Conservation (phyloP, 2,329 filamentous ascomycete species). For the Lasiodiplodia sp. region DNA sequence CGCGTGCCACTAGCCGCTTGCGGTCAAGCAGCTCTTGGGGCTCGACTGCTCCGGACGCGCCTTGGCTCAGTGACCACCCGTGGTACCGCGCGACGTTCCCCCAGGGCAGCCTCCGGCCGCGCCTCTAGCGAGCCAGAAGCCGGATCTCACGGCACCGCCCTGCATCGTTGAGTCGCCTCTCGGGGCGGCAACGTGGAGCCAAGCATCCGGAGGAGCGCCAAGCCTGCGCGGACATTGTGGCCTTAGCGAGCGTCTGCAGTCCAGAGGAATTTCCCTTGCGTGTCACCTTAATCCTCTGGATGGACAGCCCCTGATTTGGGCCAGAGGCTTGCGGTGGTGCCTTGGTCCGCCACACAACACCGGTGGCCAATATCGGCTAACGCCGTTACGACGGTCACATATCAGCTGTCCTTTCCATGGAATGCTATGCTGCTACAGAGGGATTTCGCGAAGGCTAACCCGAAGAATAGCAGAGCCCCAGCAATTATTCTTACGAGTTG, state of each 20-base stretch:
- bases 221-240: constrained; percentile 3
- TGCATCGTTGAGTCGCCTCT: background rate
- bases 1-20: constrained; percentile 13
- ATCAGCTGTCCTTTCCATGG: background rate
- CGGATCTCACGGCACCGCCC: background rate
- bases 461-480: too few species aligned
- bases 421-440: background rate
- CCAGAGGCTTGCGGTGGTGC: background rate
- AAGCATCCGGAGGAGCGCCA: background rate
- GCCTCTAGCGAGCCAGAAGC: background rate
- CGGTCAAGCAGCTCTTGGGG: constrained; percentile 19
- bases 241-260: constrained; percentile 1
- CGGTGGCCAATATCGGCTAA: background rate
- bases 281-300: background rate
- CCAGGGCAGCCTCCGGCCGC: background rate
- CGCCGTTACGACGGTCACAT: background rate
- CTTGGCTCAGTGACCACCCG: background rate
- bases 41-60: constrained; percentile 3
- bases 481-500: too few species aligned
- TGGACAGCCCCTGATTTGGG: background rate
- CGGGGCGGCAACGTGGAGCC: background rate
- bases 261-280: background rate
- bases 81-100: background rate
- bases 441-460: too few species aligned
- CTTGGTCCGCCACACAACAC: background rate